Evolutionary conservation across 805 yeast genomes (phyloP).

Genomic region (Ogataea minuta): DNA sequence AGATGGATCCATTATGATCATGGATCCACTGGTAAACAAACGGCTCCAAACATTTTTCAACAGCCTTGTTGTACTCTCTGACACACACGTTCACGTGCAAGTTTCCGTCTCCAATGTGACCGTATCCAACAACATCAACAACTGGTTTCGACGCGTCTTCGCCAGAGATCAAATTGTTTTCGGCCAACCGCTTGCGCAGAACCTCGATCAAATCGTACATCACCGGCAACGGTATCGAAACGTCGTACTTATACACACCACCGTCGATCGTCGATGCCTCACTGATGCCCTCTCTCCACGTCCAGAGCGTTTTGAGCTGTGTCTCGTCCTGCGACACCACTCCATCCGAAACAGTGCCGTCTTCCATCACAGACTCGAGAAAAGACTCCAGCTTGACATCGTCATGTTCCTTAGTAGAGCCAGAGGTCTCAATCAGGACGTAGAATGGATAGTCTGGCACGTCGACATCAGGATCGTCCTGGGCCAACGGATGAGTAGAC

Average conservation of each 20-base stretch:
- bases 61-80: slow-evolving; percentile 72
- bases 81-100: slow-evolving; percentile 91
- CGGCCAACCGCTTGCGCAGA: slow-evolving; percentile 57
- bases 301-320: slow-evolving; percentile 81
- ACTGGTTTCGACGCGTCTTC: slow-evolving; percentile 69
- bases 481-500: slow-evolving; percentile 63
- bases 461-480: slow-evolving; percentile 43
- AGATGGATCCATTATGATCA: slow-evolving; percentile 75
- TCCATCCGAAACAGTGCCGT: slow-evolving; percentile 85
- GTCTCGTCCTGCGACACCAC: slow-evolving; percentile 94
- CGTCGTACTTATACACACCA: slow-evolving; percentile 97
- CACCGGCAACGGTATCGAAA: slow-evolving; percentile 80
- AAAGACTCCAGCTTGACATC: slow-evolving; percentile 84
- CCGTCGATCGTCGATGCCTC: slow-evolving; percentile 85
- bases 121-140: slow-evolving; percentile 89
- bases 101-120: slow-evolving; percentile 98
- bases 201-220: slow-evolving; percentile 83
- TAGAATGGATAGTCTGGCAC: slow-evolving; percentile 75
- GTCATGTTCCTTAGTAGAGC: slow-evolving; percentile 91
- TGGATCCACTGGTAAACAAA: slow-evolving; percentile 90
- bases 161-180: slow-evolving; percentile 58
- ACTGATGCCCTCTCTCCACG: slow-evolving; percentile 93
- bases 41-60: slow-evolving; percentile 85
- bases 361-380: slow-evolving; percentile 80
- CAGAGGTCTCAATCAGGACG: slow-evolving; percentile 92